phyloP scores from a whole-genome alignment of 164 flowering plant genomes.

The Buxus sempervirens region DNA sequence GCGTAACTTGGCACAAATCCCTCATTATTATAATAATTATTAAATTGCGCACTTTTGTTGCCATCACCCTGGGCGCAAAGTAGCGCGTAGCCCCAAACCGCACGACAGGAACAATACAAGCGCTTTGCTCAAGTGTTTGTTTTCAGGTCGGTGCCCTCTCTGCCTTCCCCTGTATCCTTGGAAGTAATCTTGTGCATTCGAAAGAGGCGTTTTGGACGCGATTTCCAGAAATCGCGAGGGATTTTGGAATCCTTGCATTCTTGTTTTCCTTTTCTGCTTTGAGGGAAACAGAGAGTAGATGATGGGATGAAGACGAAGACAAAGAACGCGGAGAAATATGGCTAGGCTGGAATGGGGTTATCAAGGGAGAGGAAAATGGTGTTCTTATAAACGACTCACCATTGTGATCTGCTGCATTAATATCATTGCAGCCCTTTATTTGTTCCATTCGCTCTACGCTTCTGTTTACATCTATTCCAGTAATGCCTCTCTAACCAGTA shows the following conservation, averaged over 20 bases:
- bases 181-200: no score
- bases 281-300: background rate
- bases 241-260: no score
- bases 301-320: conserved; percentile 35
- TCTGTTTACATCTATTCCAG: conserved; percentile 55
- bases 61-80: no score
- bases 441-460: conserved; percentile 64
- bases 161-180: no score
- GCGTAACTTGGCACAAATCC: no score
- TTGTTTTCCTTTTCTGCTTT: background rate
- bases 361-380: conserved; percentile 41
- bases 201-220: background rate
- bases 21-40: no score
- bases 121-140: no score
- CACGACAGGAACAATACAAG: no score
- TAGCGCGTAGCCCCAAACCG: no score
- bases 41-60: no score
- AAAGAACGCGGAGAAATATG: conserved; percentile 38
- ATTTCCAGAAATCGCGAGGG: no score
- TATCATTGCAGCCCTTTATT: conserved; percentile 73
- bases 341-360: conserved; percentile 51
- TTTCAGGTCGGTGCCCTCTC: no score
- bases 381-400: conserved; percentile 71
- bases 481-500: conserved; percentile 15
- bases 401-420: conserved; percentile 69